Base-by-base conservation (phyloP, 2,329 filamentous ascomycete species). In the Cordyceps cateniannulata region DNA sequence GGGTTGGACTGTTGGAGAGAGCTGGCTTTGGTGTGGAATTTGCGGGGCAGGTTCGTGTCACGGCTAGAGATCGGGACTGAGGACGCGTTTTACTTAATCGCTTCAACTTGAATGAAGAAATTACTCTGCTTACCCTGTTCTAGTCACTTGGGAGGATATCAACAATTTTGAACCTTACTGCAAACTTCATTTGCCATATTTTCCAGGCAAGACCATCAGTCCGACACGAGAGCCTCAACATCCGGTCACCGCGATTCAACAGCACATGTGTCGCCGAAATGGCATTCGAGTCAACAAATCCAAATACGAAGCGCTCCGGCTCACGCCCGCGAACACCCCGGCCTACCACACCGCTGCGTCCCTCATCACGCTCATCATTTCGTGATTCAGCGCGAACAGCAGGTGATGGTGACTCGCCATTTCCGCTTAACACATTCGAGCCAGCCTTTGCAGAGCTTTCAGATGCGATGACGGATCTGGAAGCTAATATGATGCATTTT, bases 401-500 rank as follows among this genome's bases (percentile, higher is more conserved):
- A 54, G 73, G 79, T 50, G 76, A 79, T 16, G 73, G 77, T 40
- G 80, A 82, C 50, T 77, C 80, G 4, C 75, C 82, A 4, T 86
- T 87, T 62, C 91, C 92, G 0, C 85, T 98, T 63, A 91, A 93
- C 66, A 77, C 83, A 2, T 87, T 98, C 62, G 93, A 98, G 71
- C 91, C 92, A 0, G 88, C 90, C 16, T 98, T 99, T 73, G 91
- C 91, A 16, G 95, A 99, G 76, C 82, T 99, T 2, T 89, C 91
- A 10, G 95, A 99, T 73, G 89, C 90, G 62, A 93, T 98, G 85
- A 91, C 92, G 25, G 95, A 98, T 69, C 83, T 99, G 10, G 95
- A 99, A 78, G 91, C 92, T 63, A 98, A 99, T 73, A 92, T 98
- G 79, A 91, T 96, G 88, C 92, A 97, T 72, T 86, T 99, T 66